Percentiles rank a stretch among this genome's conserved stretches.
These are phyloP conservation scores for Paecilomyces dactylethromorphus DNA, from an alignment of 2,329 filamentous ascomycete species.

Conservation along the genomic window DNA sequence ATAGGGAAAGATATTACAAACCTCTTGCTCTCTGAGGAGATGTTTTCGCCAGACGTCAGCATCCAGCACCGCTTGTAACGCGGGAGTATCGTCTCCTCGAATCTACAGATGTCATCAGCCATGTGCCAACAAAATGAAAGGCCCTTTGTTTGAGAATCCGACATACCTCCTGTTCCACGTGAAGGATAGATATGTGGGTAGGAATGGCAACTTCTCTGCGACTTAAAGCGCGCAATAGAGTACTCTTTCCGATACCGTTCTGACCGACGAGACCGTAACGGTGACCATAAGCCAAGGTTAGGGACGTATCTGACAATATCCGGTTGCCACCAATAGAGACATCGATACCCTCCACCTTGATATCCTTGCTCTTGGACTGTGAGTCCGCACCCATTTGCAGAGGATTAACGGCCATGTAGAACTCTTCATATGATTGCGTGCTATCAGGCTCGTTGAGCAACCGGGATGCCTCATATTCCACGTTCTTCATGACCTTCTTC, in stretches of 20 bases:
- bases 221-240: constrained; percentile 84
- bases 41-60: constrained; percentile 99
- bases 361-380: constrained; percentile 89
- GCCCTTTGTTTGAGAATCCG: constrained; percentile 1
- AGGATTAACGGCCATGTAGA: constrained; percentile 99
- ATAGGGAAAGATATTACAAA: constrained; percentile 36
- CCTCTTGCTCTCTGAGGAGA: constrained; percentile 78
- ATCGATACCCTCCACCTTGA: constrained; percentile 95
- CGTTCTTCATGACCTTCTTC: constrained; percentile 96
- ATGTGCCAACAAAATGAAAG: background rate
- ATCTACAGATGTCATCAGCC: constrained; percentile 51
- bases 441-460: constrained; percentile 77
- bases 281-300: constrained; percentile 86
- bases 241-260: constrained; percentile 98
- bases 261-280: constrained; percentile 96
- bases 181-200: constrained; percentile 95
- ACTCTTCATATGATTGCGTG: constrained; percentile 93
- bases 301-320: constrained; percentile 82
- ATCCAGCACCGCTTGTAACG: constrained; percentile 89
- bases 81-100: constrained; percentile 88
- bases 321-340: constrained; percentile 83
- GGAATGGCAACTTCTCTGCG: constrained; percentile 91
- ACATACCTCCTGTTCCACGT: constrained; percentile 91
- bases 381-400: constrained; percentile 71
- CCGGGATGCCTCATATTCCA: constrained; percentile 92